A percentile compares a stretch with the other conserved stretches of the same genome.
Evolutionary conservation across 768 basidiomycete genomes (phyloP).

Genomic region (Leccinum disarticulatum): DNA sequence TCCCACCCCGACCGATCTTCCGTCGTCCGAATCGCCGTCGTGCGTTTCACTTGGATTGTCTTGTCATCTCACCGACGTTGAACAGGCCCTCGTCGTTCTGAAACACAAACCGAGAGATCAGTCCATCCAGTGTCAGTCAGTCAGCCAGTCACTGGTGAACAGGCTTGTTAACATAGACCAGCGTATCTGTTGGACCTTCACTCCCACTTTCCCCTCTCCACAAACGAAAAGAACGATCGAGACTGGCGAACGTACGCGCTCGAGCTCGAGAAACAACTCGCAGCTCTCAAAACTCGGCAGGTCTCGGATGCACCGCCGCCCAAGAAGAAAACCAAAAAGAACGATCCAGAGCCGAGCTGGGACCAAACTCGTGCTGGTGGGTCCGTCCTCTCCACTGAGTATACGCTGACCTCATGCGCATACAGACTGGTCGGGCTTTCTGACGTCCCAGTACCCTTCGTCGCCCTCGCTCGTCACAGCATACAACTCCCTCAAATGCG

Average conservation of each 20-base stretch:
- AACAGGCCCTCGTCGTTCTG: conserved; percentile 22
- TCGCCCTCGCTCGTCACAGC: conserved; percentile 3
- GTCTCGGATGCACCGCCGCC: conserved; percentile 10
- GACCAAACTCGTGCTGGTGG: conserved; percentile 22
- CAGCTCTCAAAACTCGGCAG: conserved; percentile 15
- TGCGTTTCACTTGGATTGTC: conserved; percentile 9
- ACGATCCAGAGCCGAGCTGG: conserved; percentile 22
- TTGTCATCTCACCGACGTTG: neutral
- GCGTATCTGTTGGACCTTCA: conserved; percentile 31
- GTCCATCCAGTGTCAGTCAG: conserved; percentile 22
- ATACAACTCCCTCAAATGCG: conserved; percentile 22
- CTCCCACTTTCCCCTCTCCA: conserved; percentile 21
- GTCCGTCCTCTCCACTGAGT: no score
- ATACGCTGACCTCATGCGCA: neutral
- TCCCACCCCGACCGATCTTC: conserved; percentile 6
- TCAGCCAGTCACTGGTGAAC: no score
- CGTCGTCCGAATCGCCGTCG: conserved; percentile 25
- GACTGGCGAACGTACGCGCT: conserved; percentile 30
- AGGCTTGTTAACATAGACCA: conserved; percentile 4
- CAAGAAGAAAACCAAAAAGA: conserved; percentile 31
- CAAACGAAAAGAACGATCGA: neutral
- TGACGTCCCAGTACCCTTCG: conserved; percentile 23
- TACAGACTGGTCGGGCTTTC: conserved; percentile 21
- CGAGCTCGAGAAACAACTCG: conserved; percentile 28
- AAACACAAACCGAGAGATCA: conserved; percentile 27